Evolutionary conservation across 805 yeast genomes (phyloP).

Genomic region (Kodamaea nitidulidarum): DNA sequence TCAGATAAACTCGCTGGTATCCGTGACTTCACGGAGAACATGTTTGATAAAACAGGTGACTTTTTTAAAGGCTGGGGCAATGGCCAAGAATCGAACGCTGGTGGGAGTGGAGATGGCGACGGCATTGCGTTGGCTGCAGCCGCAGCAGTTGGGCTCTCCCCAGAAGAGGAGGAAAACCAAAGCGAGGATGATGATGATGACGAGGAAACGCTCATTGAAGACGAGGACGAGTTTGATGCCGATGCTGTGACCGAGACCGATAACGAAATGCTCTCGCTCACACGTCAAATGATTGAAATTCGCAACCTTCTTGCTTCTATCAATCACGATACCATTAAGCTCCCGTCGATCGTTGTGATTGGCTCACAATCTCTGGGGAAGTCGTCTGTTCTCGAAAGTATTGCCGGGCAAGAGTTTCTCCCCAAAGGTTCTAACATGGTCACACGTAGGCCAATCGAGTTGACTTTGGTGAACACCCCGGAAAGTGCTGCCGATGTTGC

Average conservation of each 20-base stretch:
- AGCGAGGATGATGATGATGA: conserved; percentile 34
- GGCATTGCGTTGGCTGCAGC: conserved; percentile 47
- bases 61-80: conserved; percentile 33
- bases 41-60: conserved; percentile 46
- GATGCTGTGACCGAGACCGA: conserved; percentile 52
- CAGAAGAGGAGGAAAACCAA: conserved; percentile 30
- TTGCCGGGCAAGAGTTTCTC: conserved; percentile 95
- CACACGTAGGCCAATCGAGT: conserved; percentile 93
- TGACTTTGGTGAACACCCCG: conserved; percentile 88
- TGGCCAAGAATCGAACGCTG: conserved; percentile 14
- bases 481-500: conserved; percentile 76
- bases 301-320: conserved; percentile 72
- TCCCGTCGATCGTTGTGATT: conserved; percentile 93
- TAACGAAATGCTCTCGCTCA: conserved; percentile 81
- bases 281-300: conserved; percentile 96
- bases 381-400: conserved; percentile 90
- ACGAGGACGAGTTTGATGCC: conserved; percentile 44
- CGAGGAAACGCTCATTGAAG: conserved; percentile 45
- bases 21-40: conserved; percentile 57
- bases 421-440: conserved; percentile 99
- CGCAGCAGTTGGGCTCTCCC: conserved; percentile 46
- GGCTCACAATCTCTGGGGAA: conserved; percentile 98
- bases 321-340: conserved; percentile 71
- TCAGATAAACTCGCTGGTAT: conserved; percentile 59
- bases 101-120: conserved; percentile 23